Base-by-base conservation (phyloP, 129 eudicot genomes). In the Calendula officinalis region DNA sequence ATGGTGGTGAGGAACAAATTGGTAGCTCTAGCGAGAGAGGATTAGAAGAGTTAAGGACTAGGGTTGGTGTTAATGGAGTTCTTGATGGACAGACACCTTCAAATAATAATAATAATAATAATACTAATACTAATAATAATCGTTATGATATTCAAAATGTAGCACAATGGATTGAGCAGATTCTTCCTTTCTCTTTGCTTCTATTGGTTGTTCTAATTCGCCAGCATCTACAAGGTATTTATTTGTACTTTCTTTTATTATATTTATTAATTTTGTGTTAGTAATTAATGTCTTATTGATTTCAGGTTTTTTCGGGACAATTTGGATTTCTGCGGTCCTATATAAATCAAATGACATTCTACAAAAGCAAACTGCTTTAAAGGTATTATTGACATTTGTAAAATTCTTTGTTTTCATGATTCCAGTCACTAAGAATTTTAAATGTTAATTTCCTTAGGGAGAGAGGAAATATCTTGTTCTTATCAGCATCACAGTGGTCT, bases 361-460 rank as follows among this genome's bases (percentile, higher is more conserved):
- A 54, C 75, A 78, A 58, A 82, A 82, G 75, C 83, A 82, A 70
- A 82, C 83, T 45, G 87, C 87, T 42, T 74, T 82, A 36, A 82
- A 82, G 87, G 83, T 78, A 69, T 15, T 8, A 3, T 54, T 40
- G 62, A 60, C 39, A 15, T 32, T 53, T 8, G 10, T 51, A 0
- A 13, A 30, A 22, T 48, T 27, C 9, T 52, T 17, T 57, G 6
- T 51, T 3, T 62, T 9, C 32, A 5, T 66, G 34, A 3, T 59
- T 49, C 14, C 65, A 13, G 16, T 7, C 11, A 50, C 32, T 48
- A 64, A 60, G 13, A 42, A 35, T 56, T 32, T 36, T 61, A 53
- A 52, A 66, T 58, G 64, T 66, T 64, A 44, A 11, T 52, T 60
- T 73, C 33, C 38, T 12, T 68, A 80, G 84, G 84, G 84, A 15